Base-by-base conservation (phyloP, 176 grass and related monocot genomes). In the Calamus simplicifolius region DNA sequence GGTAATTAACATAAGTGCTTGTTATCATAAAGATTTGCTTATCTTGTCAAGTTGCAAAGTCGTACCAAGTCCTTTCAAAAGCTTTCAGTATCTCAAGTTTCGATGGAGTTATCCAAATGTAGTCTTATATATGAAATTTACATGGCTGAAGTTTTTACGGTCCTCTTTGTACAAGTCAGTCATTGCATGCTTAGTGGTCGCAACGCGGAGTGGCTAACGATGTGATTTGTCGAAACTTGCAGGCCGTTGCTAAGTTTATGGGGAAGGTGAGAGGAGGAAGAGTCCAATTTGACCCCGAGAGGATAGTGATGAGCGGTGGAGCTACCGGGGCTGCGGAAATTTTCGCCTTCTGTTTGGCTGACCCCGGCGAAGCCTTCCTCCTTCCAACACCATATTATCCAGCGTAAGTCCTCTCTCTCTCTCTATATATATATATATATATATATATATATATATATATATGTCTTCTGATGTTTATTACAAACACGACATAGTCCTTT, bases 161-260 rank as follows among this genome's bases (percentile, higher is more conserved):
- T 43, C 35, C 8, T 43, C 8, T 13, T 12, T 2, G 35, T 43
- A 43, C 2, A 43, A 35, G 2, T 43, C 2, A 43, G 35, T 10
- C 8, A 43, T 43, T 43, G 35, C 12, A 3, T 43, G 6, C 35
- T 43, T 43, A 12, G 7, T 43, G 10, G 35, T 3, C 12, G 35
- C 12, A 43, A 43, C 8, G 35, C 35, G 7, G 12, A 43, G 12
- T 43, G 6, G 8, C 6, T 8, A 63, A 5, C 51, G 28, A 49
- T 58, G 26, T 48, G 72, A 67, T 80, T 19, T 53, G 27, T 64
- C 48, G 50, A 48, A 50, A 62, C 50, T 18, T 76, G 48, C 87
- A 97, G 92, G 92, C 77, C 29, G 76, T 97, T 71, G 92, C 83
- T 26, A 86, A 77, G 57, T 91, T 91, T 35, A 91, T 97, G 92